Base-by-base conservation (phyloP, 441 rosid species). In the Pelargonium cotyledonis region DNA sequence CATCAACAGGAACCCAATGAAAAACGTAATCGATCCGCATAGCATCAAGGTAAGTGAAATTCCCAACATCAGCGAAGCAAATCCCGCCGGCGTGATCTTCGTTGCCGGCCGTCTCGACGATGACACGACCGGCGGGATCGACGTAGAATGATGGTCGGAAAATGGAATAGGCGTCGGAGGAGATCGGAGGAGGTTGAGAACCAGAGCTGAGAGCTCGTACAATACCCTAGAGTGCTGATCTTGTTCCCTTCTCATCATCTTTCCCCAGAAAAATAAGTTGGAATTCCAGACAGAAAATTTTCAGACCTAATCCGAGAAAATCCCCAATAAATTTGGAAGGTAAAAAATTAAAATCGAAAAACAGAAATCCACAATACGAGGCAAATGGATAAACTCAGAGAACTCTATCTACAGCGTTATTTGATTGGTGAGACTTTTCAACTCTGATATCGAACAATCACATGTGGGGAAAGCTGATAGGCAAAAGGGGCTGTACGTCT, bases 11-110 rank as follows among this genome's bases (percentile, higher is more conserved):
- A 94, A 86, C 0, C 99, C 99, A 16, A 94, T 86, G 63, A 94
- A 91, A 78, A 94, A 94, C 58, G 99, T 91, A 49, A 94, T 87
- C 41, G 92, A 91, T 80, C 99, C 99, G 64, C 99, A 87, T 0
- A 91, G 73, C 96, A 91, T 89, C 81, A 94, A 69, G 1, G 95
- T 70, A 72, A 94, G 60, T 0, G 96, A 91, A 6, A 89, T 78
- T 46, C 97, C 99, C 0, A 94, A 81, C 74, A 94, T 79, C 83
- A 89, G 31, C 53, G 91, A 87, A 31, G 94, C 96, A 40, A 91
- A 91, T 0, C 99, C 99, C 14, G 90, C 83, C 47, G 96, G 96
- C 16, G 96, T 40, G 9, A 91, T 87, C 82, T 85, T 86, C 5
- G 83, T 49, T 18, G 63, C 53, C 55, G 70, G 53, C 67, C 71